Percentiles rank a stretch among this genome's conserved stretches.
These are phyloP conservation scores for Phellinidium pouzarii DNA, from an alignment of 1,284 basidiomycete genomes.

Conservation along the genomic window DNA sequence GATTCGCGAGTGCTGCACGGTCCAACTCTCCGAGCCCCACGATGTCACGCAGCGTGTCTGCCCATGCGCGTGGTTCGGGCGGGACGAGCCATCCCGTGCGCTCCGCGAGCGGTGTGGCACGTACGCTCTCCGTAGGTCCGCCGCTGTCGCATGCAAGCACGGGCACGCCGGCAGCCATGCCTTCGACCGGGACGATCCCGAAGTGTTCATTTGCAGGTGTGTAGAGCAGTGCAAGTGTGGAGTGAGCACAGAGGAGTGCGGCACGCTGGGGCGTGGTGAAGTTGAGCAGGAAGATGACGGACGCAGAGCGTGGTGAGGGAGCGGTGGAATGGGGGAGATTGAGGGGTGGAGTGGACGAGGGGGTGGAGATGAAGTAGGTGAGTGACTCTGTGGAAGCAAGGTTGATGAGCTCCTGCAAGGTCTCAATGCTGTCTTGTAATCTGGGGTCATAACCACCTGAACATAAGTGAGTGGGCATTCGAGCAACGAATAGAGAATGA, in stretches of 20 bases:
- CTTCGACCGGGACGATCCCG: conserved; percentile 94
- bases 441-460: conserved; percentile 75
- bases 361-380: conserved; percentile 44
- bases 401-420: conserved; percentile 50
- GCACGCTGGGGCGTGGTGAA: conserved; percentile 78
- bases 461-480: neutral
- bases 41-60: conserved; percentile 57
- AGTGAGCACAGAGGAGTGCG: conserved; percentile 59
- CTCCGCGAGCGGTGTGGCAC: conserved; percentile 41
- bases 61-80: conserved; percentile 63
- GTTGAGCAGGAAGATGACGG: conserved; percentile 82
- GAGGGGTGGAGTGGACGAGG: conserved; percentile 22
- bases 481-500: neutral
- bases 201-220: conserved; percentile 97
- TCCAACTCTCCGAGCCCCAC: conserved; percentile 42
- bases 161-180: conserved; percentile 87
- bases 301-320: conserved; percentile 36
- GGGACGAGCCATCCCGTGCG: conserved; percentile 66
- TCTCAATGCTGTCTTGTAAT: conserved; percentile 64
- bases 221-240: conserved; percentile 77
- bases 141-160: conserved; percentile 87
- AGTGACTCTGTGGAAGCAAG: conserved; percentile 45
- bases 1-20: conserved; percentile 41
- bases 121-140: conserved; percentile 86
- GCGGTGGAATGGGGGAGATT: conserved; percentile 33